Conservation (phyloP, 768 basidiomycete genomes). For the Clitopilus passeckerianus region DNA sequence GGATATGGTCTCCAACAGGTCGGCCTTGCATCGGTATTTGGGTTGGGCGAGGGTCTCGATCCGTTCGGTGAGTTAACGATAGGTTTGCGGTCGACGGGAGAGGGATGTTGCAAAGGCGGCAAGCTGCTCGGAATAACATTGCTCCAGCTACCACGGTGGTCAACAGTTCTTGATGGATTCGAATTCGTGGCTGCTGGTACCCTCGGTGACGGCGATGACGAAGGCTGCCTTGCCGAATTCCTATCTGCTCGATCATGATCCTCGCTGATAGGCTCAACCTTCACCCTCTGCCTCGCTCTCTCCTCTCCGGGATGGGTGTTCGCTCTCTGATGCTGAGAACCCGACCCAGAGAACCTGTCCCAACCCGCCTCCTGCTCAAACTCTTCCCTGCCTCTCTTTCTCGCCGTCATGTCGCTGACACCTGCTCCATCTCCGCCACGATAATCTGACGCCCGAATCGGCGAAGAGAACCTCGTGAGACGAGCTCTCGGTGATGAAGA, state of each 20-base stretch:
- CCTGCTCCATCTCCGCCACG: background rate
- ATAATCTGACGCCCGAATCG: background rate
- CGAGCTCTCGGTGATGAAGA: background rate
- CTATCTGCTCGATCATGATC: background rate
- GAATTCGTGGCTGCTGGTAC: background rate
- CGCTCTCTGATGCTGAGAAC: background rate
- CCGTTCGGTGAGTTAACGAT: background rate
- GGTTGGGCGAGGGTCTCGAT: too few relatives aligned
- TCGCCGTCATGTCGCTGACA: background rate
- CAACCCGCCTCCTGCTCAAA: background rate
- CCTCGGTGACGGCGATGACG: too few relatives aligned
- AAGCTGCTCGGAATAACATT: background rate
- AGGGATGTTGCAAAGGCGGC: background rate
- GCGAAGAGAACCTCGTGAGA: background rate
- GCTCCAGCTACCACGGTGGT: background rate
- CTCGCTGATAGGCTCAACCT: background rate
- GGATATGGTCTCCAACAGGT: background rate
- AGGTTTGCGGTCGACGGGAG: background rate
- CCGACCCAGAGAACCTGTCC: background rate
- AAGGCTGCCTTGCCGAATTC: too few relatives aligned
- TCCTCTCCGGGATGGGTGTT: background rate
- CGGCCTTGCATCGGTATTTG: background rate
- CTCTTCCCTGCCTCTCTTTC: background rate
- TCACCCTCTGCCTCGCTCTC: background rate
- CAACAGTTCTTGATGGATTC: background rate